These are phyloP conservation scores for Curvularia hawaiiensis DNA, from an alignment of 2,329 filamentous ascomycete genomes.

Conservation along the genomic window DNA sequence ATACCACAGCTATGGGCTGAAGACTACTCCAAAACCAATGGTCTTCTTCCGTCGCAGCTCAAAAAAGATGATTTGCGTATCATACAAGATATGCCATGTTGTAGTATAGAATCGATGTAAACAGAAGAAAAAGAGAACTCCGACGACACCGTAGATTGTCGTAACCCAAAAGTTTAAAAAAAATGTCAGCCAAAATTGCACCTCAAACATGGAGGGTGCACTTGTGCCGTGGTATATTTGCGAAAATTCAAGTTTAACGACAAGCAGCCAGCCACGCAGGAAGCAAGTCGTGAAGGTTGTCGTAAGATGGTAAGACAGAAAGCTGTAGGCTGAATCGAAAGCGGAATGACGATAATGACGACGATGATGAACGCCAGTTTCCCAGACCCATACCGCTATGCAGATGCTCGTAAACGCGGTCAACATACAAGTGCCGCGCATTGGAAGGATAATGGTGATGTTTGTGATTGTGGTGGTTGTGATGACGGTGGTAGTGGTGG, in stretches of 20 bases:
- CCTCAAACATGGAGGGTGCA: not conserved
- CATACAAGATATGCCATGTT: constrained; percentile 3
- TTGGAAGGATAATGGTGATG: constrained; percentile 14
- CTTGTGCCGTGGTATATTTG: constrained; percentile 16
- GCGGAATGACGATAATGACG: not conserved
- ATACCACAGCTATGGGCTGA: not conserved
- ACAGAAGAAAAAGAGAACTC: not conserved
- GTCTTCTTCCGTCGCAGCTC: constrained; percentile 2
- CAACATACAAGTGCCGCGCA: constrained; percentile 23
- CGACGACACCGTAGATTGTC: not conserved
- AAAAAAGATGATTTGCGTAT: not conserved
- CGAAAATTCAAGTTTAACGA: constrained; percentile 11
- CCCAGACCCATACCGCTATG: constrained; percentile 41
- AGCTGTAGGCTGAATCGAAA: constrained; percentile 32
- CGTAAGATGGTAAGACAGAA: constrained; percentile 30
- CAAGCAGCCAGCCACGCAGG: constrained; percentile 7
- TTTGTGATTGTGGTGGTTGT: not conserved
- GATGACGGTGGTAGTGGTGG: not conserved
- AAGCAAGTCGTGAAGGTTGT: constrained; percentile 9
- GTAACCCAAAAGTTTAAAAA: not conserved
- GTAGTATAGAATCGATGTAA: constrained; percentile 1
- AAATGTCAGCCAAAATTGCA: constrained; percentile 1
- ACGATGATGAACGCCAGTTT: constrained; percentile 36
- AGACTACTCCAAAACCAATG: not conserved
- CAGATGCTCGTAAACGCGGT: constrained; percentile 44